A percentile compares a stretch with the other conserved stretches of the same genome.
Evolutionary conservation across 2,329 filamentous ascomycete species (phyloP).

Genomic region (Colletotrichum lini): DNA sequence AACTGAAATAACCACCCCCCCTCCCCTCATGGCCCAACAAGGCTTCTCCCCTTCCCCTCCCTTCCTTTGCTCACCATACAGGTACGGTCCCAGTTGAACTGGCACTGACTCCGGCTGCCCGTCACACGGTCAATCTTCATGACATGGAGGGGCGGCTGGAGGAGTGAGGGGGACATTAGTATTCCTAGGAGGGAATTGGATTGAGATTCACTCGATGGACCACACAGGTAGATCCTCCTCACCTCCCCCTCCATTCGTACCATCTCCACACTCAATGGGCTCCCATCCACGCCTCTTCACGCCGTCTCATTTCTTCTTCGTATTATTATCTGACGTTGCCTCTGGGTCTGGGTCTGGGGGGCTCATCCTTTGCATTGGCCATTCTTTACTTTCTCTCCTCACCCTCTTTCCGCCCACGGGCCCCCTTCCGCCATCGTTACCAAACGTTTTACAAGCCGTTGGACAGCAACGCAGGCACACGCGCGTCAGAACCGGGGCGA

Average conservation of each 20-base stretch:
- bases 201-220: conserved; percentile 24
- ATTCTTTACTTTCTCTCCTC: conserved; percentile 4
- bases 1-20: conserved; percentile 31
- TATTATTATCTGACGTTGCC: conserved; percentile 26
- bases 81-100: conserved; percentile 15
- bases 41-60: background rate
- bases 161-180: background rate
- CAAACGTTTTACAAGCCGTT: background rate
- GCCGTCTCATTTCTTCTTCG: conserved; percentile 41
- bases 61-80: conserved; percentile 7
- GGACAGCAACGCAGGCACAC: background rate
- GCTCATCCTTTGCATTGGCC: conserved; percentile 9
- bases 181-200: background rate
- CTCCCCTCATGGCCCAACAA: conserved; percentile 14
- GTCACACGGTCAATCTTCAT: conserved; percentile 38
- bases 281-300: conserved; percentile 28
- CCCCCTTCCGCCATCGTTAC: conserved; percentile 2
- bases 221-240: conserved; percentile 1
- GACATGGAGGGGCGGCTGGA: conserved; percentile 17
- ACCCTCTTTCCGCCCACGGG: background rate
- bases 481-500: background rate
- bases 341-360: background rate
- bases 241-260: conserved; percentile 23
- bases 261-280: conserved; percentile 39
- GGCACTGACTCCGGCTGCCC: conserved; percentile 37